These are phyloP conservation scores for Yamadazyma trypodendri DNA, from an alignment of 1,139 yeast genomes.

Conservation along the genomic window DNA sequence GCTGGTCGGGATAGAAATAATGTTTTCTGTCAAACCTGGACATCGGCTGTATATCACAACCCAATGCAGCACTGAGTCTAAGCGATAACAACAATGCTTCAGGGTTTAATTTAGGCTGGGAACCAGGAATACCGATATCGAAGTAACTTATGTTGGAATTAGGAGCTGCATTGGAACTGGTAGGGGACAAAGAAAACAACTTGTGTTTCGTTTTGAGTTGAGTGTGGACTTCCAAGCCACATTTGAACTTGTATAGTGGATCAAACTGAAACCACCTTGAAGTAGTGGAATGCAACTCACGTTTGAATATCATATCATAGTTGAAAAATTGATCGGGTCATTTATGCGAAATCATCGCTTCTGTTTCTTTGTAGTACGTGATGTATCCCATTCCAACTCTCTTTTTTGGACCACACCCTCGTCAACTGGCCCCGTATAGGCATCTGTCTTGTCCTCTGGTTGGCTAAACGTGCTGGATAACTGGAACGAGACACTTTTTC, in stretches of 20 bases:
- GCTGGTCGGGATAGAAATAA: slow-evolving; percentile 95
- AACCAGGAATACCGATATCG: slow-evolving; percentile 89
- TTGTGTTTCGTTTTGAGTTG: slow-evolving; percentile 75
- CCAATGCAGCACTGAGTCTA: slow-evolving; percentile 69
- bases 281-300: slow-evolving; percentile 6
- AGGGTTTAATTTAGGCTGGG: slow-evolving; percentile 80
- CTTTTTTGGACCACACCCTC: neutral
- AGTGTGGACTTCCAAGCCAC: slow-evolving; percentile 93
- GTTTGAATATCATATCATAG: slow-evolving; percentile 9
- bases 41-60: slow-evolving; percentile 52
- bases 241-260: slow-evolving; percentile 49
- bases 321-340: neutral
- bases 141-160: slow-evolving; percentile 74
- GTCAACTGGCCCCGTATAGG: too few species aligned
- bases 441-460: too few species aligned
- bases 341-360: neutral
- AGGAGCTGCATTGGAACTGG: slow-evolving; percentile 54
- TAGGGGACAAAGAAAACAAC: slow-evolving; percentile 64
- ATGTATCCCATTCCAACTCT: neutral
- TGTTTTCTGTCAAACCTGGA: slow-evolving; percentile 91
- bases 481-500: too few species aligned
- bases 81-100: slow-evolving; percentile 73
- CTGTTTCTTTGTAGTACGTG: slow-evolving; percentile 1
- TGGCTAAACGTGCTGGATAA: too few species aligned
- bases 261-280: slow-evolving; percentile 9